Base-by-base conservation (phyloP, 805 yeast species). In the Kazachstania psychrophila region DNA sequence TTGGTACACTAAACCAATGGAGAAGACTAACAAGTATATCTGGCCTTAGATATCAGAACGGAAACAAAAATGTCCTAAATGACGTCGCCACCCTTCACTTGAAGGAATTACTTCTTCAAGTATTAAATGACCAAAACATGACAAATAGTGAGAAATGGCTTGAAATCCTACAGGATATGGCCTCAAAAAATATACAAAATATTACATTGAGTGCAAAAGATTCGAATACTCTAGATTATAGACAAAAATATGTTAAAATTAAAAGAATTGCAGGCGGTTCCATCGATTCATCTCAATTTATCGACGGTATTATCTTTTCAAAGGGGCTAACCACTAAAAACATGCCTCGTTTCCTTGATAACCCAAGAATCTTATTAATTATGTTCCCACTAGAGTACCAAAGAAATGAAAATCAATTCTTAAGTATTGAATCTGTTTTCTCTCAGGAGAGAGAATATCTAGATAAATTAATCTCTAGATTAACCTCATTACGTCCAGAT, bases 321-420 rank as follows among this genome's bases (percentile, higher is more conserved):
- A 86, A 87, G 46, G 75, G 78, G 13, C 64, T 88, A 30, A 95
- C 95, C 3, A 66, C 83, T 26, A 84, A 79, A 50, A 56, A 72
- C 1, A 94, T 92, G 98, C 73, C 86, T 0, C 57, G 73, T 5
- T 52, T 56, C 17, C 66, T 94, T 6, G 49, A 54, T 0, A 68
- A 73, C 34, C 97, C 99, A 0, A 72, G 77, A 37, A 81, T 92
- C 27, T 75, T 89, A 40, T 65, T 94, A 13, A 69, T 92, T 5
- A 79, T 87, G 68, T 92, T 92, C 50, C 96, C 96, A 0, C 62
- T 92, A 18, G 97, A 88, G 52, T 92, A 86, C 47, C 66, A 77
- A 40, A 76, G 79, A 42, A 77, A 75, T 28, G 85, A 80, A 37
- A 86, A 81, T 45, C 84, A 77, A 43, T 80, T 86, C 40, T 75